Evolutionary conservation across 2,329 filamentous ascomycete genomes (phyloP).

Genomic region (Zasmidium angulare): DNA sequence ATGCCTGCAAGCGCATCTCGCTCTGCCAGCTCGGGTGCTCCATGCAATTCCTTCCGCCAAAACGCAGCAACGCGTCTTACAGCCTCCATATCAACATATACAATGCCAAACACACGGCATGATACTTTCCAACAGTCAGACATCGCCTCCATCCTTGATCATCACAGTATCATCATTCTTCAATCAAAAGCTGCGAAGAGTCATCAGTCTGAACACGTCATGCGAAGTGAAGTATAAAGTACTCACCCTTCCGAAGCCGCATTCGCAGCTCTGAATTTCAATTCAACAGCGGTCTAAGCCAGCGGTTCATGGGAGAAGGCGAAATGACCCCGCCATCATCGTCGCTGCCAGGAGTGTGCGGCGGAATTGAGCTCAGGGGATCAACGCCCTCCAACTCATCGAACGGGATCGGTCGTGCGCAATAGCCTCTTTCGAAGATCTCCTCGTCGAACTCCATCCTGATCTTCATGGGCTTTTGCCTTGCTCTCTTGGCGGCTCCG

Average conservation of each 20-base stretch:
- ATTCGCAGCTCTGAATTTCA: neutral
- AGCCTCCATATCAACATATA: no score
- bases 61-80: neutral
- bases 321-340: neutral
- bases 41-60: neutral
- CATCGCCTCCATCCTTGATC: no score
- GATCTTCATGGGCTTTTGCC: neutral
- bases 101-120: no score
- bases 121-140: no score
- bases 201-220: no score
- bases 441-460: slow-evolving; percentile 6
- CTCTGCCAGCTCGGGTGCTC: neutral
- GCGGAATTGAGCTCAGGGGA: neutral
- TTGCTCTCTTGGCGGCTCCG: neutral
- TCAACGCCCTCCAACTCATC: slow-evolving; percentile 5
- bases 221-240: no score
- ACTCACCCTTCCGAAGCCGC: no score
- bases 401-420: slow-evolving; percentile 1
- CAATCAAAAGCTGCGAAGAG: no score
- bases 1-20: neutral
- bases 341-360: neutral
- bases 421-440: neutral
- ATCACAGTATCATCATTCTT: no score
- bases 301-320: neutral
- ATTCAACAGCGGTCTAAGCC: neutral